Percentiles rank a stretch among this genome's conserved stretches.
Evolutionary conservation across 345 rosid genomes (phyloP).

Genomic region (Citrus trifoliata): DNA sequence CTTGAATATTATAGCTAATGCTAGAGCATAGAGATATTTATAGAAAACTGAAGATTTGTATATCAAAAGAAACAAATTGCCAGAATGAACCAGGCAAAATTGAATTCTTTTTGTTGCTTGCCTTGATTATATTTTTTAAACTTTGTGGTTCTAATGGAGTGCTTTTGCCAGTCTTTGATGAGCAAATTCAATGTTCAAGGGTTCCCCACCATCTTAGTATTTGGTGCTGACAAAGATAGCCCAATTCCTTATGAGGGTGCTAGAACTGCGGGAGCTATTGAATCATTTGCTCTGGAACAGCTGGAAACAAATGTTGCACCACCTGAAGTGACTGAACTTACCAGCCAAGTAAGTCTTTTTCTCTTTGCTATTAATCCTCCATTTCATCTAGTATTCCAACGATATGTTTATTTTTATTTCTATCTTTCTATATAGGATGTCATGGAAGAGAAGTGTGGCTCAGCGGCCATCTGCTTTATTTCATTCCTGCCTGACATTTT

Average conservation of each 20-base stretch:
- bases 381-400: background rate
- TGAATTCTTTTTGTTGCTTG: background rate
- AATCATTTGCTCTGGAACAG: constrained; percentile 82
- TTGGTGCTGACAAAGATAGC: constrained; percentile 84
- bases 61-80: background rate
- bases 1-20: background rate
- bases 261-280: constrained; percentile 86
- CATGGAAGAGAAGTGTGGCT: constrained; percentile 85
- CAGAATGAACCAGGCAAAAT: background rate
- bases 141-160: constrained; percentile 16
- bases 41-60: background rate
- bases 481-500: constrained; percentile 93
- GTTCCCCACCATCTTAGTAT: constrained; percentile 90
- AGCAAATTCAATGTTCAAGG: constrained; percentile 95
- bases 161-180: constrained; percentile 70
- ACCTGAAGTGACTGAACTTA: constrained; percentile 83
- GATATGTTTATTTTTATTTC: background rate
- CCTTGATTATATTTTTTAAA: background rate
- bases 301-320: constrained; percentile 83
- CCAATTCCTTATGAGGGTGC: constrained; percentile 86
- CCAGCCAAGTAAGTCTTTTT: constrained; percentile 56
- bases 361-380: constrained; percentile 7
- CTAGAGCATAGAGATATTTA: background rate
- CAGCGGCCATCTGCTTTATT: constrained; percentile 94
- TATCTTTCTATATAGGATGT: constrained; percentile 48